A percentile compares a stretch with the other conserved stretches of the same genome.
These are phyloP conservation scores for Friedmanniomyces simplex DNA, from an alignment of 495 filamentous ascomycete genomes.

Conservation along the genomic window DNA sequence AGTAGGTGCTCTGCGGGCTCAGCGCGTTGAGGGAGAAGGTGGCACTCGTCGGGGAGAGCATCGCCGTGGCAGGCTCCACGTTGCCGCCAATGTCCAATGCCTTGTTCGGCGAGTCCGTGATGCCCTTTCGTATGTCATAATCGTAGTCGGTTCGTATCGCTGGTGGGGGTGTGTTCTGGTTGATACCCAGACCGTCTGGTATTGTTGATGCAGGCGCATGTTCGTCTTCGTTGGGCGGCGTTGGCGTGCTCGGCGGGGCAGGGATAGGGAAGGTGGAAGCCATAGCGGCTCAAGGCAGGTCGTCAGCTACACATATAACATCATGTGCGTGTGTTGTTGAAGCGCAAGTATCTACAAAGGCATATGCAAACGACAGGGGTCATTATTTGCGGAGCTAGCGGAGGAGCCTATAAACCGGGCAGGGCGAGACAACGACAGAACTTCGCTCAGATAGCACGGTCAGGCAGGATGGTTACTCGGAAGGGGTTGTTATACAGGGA, in stretches of 20 bases:
- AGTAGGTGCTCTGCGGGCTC: constrained; percentile 22
- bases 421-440: too few species aligned
- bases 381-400: too few species aligned
- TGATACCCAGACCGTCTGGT: constrained; percentile 1
- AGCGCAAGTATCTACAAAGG: too few species aligned
- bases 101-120: constrained; percentile 12
- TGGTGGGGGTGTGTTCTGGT: background rate
- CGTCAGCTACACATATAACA: background rate
- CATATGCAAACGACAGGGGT: background rate
- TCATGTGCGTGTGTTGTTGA: background rate
- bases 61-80: background rate
- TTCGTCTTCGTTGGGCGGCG: background rate
- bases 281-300: background rate
- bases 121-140: constrained; percentile 18
- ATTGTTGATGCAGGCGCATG: background rate
- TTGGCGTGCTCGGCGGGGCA: background rate
- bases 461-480: too few species aligned
- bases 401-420: too few species aligned
- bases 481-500: too few species aligned
- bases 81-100: background rate
- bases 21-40: constrained; percentile 1
- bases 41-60: constrained; percentile 17
- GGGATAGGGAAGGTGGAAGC: background rate
- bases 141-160: constrained; percentile 12
- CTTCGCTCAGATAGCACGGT: too few species aligned